Base-by-base conservation (phyloP, 2,329 filamentous ascomycete genomes). In the Clonostachys byssicola region DNA sequence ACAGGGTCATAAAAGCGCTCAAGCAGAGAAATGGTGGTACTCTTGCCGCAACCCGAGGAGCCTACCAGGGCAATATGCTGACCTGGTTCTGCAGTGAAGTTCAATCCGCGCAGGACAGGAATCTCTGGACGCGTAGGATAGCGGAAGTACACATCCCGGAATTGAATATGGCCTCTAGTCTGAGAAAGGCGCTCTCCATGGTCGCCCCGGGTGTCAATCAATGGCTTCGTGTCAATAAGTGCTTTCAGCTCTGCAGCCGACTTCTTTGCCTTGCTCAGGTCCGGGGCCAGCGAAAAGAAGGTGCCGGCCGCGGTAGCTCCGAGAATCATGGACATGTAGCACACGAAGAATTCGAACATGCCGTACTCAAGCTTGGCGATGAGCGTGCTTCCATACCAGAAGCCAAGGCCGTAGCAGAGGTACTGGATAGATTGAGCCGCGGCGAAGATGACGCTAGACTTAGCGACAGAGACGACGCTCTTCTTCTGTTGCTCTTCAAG, bases 1-100 rank as follows among this genome's bases (percentile, higher is more conserved):
- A 94, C 76, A 0, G 92, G 89, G 56, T 97, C 91, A 61, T 97
- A 97, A 72, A 97, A 97, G 34, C 94, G 87, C 64, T 97, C 92
- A 34, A 97, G 74, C 5, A 97, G 77, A 5, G 90, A 88, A 61
- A 97, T 95, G 0, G 92, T 95, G 0, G 94, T 99, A 44, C 85
- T 90, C 73, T 99, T 97, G 49, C 94, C 94, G 60, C 92, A 96
- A 4, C 94, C 92, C 42, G 88, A 94, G 0, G 92, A 87, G 16
- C 94, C 94, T 9, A 97, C 94, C 3, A 97, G 79, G 0, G 92
- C 94, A 3, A 65, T 67, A 44, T 71, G 75, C 42, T 71, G 65
- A 12, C 71, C 72, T 5, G 63, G 16, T 10, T 34, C 61, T 38
- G 56, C 47, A 18, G 61, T 60, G 2, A 43, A 54, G n/a, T 44